These are phyloP conservation scores for Gynandropsis gynandra DNA, from an alignment of 345 rosid species.

Conservation along the genomic window DNA sequence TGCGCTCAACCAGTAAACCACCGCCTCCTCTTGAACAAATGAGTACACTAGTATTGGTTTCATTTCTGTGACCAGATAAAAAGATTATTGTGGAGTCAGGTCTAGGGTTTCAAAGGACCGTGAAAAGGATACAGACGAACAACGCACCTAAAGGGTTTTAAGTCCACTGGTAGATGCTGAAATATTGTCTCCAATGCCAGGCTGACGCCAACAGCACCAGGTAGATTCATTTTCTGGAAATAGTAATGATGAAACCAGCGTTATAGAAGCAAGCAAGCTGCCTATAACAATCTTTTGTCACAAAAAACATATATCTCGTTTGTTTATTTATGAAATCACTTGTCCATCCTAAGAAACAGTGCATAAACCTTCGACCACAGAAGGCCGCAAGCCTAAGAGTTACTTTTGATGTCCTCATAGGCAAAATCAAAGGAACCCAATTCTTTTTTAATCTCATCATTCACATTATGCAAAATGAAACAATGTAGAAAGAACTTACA, in stretches of 20 bases:
- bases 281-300: background rate
- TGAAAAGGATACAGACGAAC: slow-evolving; percentile 18
- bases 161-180: slow-evolving; percentile 54
- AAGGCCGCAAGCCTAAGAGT: background rate
- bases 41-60: slow-evolving; percentile 51
- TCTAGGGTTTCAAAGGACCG: slow-evolving; percentile 7
- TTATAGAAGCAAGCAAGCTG: background rate
- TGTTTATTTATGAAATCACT: background rate
- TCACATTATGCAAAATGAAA: slow-evolving; percentile 13
- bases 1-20: slow-evolving; percentile 82
- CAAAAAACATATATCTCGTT: background rate
- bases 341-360: background rate
- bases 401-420: background rate
- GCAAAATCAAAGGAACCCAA: too few species aligned
- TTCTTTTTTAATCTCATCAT: background rate
- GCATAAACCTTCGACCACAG: too few species aligned
- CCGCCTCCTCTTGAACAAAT: slow-evolving; percentile 99
- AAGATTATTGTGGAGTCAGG: slow-evolving; percentile 7
- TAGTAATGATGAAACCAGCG: slow-evolving; percentile 7
- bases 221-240: slow-evolving; percentile 70
- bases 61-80: slow-evolving; percentile 44
- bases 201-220: slow-evolving; percentile 85
- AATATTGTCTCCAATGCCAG: slow-evolving; percentile 84
- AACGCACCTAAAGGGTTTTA: slow-evolving; percentile 53
- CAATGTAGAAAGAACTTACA: slow-evolving; percentile 29